Base-by-base conservation (phyloP, 495 filamentous ascomycete genomes). In the Cercophora sp. region DNA sequence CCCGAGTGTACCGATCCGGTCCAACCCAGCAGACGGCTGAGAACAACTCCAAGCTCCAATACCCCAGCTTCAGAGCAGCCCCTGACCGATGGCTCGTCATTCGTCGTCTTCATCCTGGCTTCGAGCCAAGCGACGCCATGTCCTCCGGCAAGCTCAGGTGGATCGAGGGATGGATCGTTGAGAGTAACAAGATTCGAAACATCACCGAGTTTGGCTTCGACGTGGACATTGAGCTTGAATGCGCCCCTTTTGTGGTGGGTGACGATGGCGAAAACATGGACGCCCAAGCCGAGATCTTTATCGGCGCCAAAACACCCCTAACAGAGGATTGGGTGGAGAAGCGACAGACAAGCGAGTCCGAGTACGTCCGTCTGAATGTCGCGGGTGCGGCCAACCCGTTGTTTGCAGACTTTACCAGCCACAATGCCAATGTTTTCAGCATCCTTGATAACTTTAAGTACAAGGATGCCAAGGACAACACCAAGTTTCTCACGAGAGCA, bases 241-340 rank as follows among this genome's bases (percentile, higher is more conserved):
- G 78, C 0, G 63, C 76, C 0, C 78, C 79, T 4, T 81, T 72
- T 35, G 48, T 81, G 6, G 16, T 41, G 10, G 37, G 4, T 4
- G 37, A 22, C 9, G 15, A 0, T 42, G 43, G 27, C 27, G 47
- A 5, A 23, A 19, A n/a, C 40, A 16, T 31, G 16, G n/a, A 24
- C 16, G 36, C 44, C 1, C 78, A 82, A 51, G 75, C 76, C 5
- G 79, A 81, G 56, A 53, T 75, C 5, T 83, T 78, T 48, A 76
- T 81, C 40, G 79, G 79, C 1, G 32, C 51, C 5, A 70, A 68
- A 40, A 56, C 43, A 6, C n/a, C 25, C 0, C 35, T 58, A 8
- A 13, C 6, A 32, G 29, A 13, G 8, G 42, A 27, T 6, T 72
- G 67, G 68, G 47, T 27, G 10, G 55, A 58, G 6, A 53, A 62